Percentiles rank a stretch among this genome's conserved stretches.
phyloP scores from a whole-genome alignment of 1,139 yeast species.

The Geotrichum cucujoidarum region DNA sequence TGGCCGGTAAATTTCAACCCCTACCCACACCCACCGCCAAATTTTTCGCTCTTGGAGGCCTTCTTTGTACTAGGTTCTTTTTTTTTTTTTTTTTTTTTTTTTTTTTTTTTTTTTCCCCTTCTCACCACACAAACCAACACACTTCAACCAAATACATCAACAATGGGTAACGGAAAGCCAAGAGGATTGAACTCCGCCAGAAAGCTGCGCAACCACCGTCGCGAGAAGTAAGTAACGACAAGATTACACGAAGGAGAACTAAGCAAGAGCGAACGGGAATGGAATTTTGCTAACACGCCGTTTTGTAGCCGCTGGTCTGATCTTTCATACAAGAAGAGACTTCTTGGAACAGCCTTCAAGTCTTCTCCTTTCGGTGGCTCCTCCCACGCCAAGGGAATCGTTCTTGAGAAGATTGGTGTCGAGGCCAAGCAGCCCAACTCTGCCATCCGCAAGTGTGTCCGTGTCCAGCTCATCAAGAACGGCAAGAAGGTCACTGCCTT shows the following conservation, averaged over 20 bases:
- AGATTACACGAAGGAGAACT: background rate
- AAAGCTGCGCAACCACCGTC: conserved; percentile 99
- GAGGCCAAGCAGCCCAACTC: conserved; percentile 99
- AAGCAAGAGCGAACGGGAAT: background rate
- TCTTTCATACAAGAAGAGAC: conserved; percentile 95
- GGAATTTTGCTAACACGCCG: background rate
- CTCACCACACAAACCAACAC: conserved; percentile 5
- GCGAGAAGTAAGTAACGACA: conserved; percentile 64
- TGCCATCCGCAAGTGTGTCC: conserved; percentile 99
- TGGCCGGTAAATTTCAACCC: no score
- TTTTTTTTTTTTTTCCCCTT: conserved; percentile 4
- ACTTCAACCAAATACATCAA: conserved; percentile 31
- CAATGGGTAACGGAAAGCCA: conserved; percentile 91
- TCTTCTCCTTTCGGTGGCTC: conserved; percentile 99
- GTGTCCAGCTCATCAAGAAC: conserved; percentile 99
- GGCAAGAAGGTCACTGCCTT: conserved; percentile 99
- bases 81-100: conserved; percentile 10
- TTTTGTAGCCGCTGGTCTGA: conserved; percentile 91
- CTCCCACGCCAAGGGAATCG: conserved; percentile 99
- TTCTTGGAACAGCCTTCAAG: conserved; percentile 98
- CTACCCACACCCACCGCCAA: no score
- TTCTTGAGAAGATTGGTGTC: conserved; percentile 98
- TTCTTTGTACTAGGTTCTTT: background rate
- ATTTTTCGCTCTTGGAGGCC: no score
- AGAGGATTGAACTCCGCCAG: conserved; percentile 99